Base-by-base conservation (phyloP, 768 basidiomycete genomes). In the Lactifluus pinguis region DNA sequence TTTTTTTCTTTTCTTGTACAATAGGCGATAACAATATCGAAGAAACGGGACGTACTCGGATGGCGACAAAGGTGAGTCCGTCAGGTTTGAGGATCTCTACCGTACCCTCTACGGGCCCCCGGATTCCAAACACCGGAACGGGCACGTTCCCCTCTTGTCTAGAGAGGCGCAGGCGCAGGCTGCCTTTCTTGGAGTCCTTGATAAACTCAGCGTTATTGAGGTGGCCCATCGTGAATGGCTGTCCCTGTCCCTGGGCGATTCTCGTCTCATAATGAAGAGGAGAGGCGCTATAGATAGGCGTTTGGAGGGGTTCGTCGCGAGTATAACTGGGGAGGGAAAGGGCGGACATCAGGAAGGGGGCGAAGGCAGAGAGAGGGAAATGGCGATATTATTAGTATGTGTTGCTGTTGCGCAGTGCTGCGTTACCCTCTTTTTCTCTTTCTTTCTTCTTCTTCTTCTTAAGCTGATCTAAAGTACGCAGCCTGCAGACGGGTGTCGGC, bases 181-280 rank as follows among this genome's bases (percentile, higher is more conserved):
- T 54, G 1, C 66, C 66, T 9, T 32, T 32, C 32, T 56, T 67
- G 25, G 60, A 62, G 7, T 65, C 64, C 30, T 67, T 67, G 32
- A 65, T 36, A 30, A 67, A 67, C 45, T 60, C 61, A 3, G 53
- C 49, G 21, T 17, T 32, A 7, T 17, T 21, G 6, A 19, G 19
- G 9, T 29, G 25, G 2, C 15, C 41, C 6, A 14, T 8, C 5
- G 49, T 5, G 53, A 42, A 49, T 4, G 42, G 15, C 0, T 32
- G 11, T 8, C 49, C 17, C 15, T 32, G 38, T 0, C 47, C 50
- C 6, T 45, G 57, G 17, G 62, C 29, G 30, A 57, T n/a, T 2
- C 60, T 49, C 11, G 49, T 55, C 32, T 67, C 64, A 13, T 62
- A 9, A 34, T 6, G 11, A 19, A 32, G 25, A 50, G 61, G 41